These are phyloP conservation scores for Blastobotrys illinoisensis DNA, from an alignment of 1,139 yeast genomes.

Conservation along the genomic window DNA sequence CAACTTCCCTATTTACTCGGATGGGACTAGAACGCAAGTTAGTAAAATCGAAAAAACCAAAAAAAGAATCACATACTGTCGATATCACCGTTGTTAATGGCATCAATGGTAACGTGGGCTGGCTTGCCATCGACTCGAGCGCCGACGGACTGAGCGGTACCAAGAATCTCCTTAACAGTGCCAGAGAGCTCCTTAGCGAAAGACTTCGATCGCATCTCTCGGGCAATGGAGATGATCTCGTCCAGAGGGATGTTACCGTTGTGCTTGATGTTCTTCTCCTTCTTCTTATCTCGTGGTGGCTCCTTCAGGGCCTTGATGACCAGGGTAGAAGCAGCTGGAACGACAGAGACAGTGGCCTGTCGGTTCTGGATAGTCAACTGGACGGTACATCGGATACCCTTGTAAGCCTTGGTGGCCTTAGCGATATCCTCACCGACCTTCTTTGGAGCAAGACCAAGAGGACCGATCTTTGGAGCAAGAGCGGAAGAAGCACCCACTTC, in stretches of 20 bases:
- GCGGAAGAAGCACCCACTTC: conserved; percentile 99
- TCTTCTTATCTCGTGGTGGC: conserved; percentile 99
- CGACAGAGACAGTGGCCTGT: conserved; percentile 99
- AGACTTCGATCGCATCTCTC: conserved; percentile 95
- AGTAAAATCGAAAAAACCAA: neutral
- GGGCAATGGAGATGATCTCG: conserved; percentile 95
- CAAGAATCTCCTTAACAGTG: conserved; percentile 97
- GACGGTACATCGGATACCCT: conserved; percentile 99
- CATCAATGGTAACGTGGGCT: conserved; percentile 98
- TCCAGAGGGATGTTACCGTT: conserved; percentile 97
- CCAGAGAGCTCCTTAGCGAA: conserved; percentile 97
- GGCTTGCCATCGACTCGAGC: conserved; percentile 98
- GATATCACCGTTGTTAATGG: conserved; percentile 96
- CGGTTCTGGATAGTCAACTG: conserved; percentile 99
- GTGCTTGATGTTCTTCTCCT: conserved; percentile 99
- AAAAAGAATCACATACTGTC: conserved; percentile 41
- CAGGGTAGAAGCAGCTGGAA: conserved; percentile 98
- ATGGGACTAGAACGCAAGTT: conserved; percentile 12
- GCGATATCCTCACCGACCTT: conserved; percentile 99
- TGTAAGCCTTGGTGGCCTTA: conserved; percentile 96
- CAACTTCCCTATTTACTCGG: conserved; percentile 16
- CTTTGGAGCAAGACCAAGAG: conserved; percentile 99
- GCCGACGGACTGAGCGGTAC: conserved; percentile 99
- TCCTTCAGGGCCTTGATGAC: conserved; percentile 99
- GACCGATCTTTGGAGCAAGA: conserved; percentile 99